Evolutionary conservation across 2,329 filamentous ascomycete species (phyloP), one percentile per base, ranked within the genome.

Genomic region (Trichoderma citrinoviride): DNA sequence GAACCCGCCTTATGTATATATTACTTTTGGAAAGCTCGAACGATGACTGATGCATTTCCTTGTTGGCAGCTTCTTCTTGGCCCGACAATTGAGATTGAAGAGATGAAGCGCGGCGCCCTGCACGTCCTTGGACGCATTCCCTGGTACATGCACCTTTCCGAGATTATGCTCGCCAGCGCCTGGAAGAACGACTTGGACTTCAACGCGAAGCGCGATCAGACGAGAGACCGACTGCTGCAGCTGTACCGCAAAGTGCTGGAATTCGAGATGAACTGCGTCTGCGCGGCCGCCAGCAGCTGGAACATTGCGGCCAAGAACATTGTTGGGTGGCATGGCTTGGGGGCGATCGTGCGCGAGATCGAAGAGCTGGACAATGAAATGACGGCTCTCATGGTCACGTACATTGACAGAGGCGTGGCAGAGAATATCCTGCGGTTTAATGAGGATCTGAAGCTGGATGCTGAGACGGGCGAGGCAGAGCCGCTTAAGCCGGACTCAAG

Each of bases 211-310:
- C 68, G 70, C n/a, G 64, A 68, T 2, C 60, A 68, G 3, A 49
- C 68, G 6, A 70, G 68, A 3, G 73, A 73, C 10, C 65, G 64
- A 8, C 63, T 78, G 10, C 23, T 73, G 1, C 67, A 67, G 5
- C 66, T 77, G 6, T 77, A 75, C 67, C 71, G 74, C 21, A 70
- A 68, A 15, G 70, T 77, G 5, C 71, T 78, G 27, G 77, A 78
- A 64, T 74, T 76, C 60, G 76, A 78, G 68, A 78, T 78, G 77
- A 78, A 77, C 60, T 75, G 74, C 68, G 73, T 78, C 10, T 78
- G 76, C 65, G 77, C 77, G 6, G 70, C 76, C 17, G 76, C 76
- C 3, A 76, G 74, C 65, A 71, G 73, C 12, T 78, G 76, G 75
- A 77, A 78, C 54, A 69, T 72, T 27, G 75, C 72, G 0, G 76